These are phyloP conservation scores for Fusarium solani-melongenae DNA, from an alignment of 2,329 filamentous ascomycete species.

Conservation along the genomic window DNA sequence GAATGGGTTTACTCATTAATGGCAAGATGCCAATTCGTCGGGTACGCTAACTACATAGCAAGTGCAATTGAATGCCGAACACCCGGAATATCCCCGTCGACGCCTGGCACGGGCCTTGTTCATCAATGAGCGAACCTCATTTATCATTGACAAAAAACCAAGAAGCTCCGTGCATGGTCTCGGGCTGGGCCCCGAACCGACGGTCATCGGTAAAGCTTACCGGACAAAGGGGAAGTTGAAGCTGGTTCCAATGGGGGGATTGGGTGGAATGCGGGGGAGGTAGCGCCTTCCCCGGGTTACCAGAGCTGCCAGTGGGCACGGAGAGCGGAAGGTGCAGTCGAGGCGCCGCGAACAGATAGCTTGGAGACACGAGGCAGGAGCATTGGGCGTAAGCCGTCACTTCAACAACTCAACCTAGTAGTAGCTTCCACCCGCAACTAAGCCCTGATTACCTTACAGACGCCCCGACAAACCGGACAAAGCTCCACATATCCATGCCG, in stretches of 20 bases:
- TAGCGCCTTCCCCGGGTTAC: not conserved
- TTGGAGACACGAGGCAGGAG: conserved; percentile 8
- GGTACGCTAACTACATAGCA: not conserved
- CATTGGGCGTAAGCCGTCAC: not conserved
- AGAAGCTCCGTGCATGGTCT: conserved; percentile 5
- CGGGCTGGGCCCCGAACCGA: conserved; percentile 21
- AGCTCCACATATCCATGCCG: conserved; percentile 1
- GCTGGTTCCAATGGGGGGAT: not conserved
- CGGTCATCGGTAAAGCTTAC: conserved; percentile 22
- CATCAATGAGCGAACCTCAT: conserved; percentile 5
- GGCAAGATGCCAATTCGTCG: not conserved
- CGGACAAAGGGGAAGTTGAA: conserved; percentile 22
- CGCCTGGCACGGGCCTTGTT: not conserved
- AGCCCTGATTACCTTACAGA: not conserved
- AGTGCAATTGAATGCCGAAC: conserved; percentile 23
- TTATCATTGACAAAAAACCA: not conserved
- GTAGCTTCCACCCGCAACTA: not conserved
- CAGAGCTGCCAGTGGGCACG: conserved; percentile 8
- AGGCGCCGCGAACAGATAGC: not conserved
- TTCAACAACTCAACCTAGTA: not conserved
- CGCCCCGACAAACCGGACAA: not conserved
- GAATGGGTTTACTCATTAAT: not conserved
- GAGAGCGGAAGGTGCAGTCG: not conserved
- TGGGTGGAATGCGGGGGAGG: conserved; percentile 25
- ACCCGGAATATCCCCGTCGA: conserved; percentile 28